Evolutionary conservation across 345 rosid genomes (phyloP), one percentile per base, ranked within the genome.

Genomic region (Sonneratia caseolaris): DNA sequence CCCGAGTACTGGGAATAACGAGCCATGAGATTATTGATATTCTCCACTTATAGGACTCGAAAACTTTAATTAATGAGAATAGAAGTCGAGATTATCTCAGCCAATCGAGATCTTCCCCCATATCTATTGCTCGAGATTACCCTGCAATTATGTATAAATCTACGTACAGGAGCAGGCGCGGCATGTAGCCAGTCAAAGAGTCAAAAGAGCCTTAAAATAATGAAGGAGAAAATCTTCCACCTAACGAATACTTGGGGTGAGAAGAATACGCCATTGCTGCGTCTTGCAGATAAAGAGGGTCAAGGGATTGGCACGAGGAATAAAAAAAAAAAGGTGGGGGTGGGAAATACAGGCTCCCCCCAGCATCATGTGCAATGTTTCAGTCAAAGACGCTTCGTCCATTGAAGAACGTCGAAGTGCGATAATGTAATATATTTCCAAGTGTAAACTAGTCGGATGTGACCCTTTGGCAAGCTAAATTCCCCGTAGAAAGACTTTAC

Each of bases 381-480:
- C 69, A 66, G 88, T 86, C 88, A 86, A 83, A 86, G 86, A 86
- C 81, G 86, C 76, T 78, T 77, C 85, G 22, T 21, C 59, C n/a
- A 4, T 16, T 19, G 22, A 7, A 21, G 18, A 53, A 18, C 18
- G 4, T 24, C 18, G 59, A 53, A 53, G 7, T 18, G 2, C 19
- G 59, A 21, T 53, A 53, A 53, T 53, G 5, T 53, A 18, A 18
- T 53, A 53, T 18, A 18, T 53, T 53, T 53, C 6, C 18, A 12
- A 12, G 3, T 53, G 4, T 53, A 18, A 1, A 18, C 22, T 53
- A 18, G 4, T 16, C 15, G 22, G 59, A 53, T 53, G 59, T 53
- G 59, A 21, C 8, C 16, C 59, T 12, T 16, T n/a, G 0, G 16
- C 59, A 18, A 5, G 4, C 18, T 53, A 21, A 19, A 18, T 16